Evolutionary conservation across 2,329 filamentous ascomycete species (phyloP), one percentile per base, ranked within the genome.

Genomic region (Cladorrhinum sp.): DNA sequence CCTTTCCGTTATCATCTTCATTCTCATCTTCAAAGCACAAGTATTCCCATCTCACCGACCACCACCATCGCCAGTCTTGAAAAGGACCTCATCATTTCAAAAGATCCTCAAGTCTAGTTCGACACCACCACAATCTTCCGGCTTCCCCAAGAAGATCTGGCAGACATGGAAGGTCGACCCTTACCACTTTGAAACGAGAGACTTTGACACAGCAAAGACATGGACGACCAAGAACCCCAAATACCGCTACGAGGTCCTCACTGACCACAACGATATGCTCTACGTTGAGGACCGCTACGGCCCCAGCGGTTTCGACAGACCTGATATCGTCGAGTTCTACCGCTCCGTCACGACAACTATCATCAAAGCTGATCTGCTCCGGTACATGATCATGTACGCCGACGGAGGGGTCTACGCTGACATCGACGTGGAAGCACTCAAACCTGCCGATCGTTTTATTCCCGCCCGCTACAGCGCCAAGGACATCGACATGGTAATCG

Each of bases 121-220:
- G 60, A 58, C 20, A 53, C 56, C 36, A 56, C 51, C 53, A 32
- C 25, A n/a, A 66, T 65, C 27, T 50, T 22, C 32, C 67, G 69
- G 20, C 41, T 91, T 86, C 67, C 88, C 81, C 6, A 79, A 80
- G 58, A 91, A 91, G 73, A 88, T 91, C 65, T 91, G 88, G 88
- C 88, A 91, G 73, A 88, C 85, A 0, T 91, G 88, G 88, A 91
- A 90, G 71, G 82, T 87, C 23, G 82, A 87, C 62, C 85, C 88
- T 1, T 76, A 90, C 36, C 77, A 78, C 2, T 90, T 90, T 68
- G 87, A 89, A 63, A 80, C 85, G 67, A 79, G 84, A 55, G 86
- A 91, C 67, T 76, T 82, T 25, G 74, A 79, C 23, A 78, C 79
- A 0, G 87, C 88, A 8, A 80, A 81, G 65, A 86, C 86, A 1